phyloP scores from a whole-genome alignment of 2,329 filamentous ascomycete genomes.

The Knufia petricola region DNA sequence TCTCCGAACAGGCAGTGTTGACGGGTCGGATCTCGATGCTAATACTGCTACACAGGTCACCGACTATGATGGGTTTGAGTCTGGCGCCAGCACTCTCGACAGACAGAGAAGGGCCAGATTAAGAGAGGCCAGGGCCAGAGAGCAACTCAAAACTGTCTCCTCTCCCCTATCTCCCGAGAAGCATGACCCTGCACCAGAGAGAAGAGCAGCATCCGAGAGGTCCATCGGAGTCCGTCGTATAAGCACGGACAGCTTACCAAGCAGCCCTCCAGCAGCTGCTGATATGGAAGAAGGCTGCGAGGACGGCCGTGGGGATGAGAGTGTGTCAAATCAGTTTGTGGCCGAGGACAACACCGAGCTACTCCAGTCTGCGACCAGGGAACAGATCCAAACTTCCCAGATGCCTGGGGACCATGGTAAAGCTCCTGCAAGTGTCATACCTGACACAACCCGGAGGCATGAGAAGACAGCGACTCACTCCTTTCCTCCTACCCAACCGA shows the following conservation, averaged over 20 bases:
- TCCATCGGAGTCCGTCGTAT: neutral
- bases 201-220: neutral
- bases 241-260: neutral
- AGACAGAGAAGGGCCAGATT: constrained; percentile 11
- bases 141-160: constrained; percentile 4
- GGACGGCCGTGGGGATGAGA: neutral
- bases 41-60: constrained; percentile 18
- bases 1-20: constrained; percentile 14
- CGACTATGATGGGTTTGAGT: neutral
- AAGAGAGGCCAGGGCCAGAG: constrained; percentile 10
- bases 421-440: neutral
- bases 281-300: neutral
- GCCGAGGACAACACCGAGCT: neutral
- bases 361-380: neutral
- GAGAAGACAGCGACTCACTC: neutral
- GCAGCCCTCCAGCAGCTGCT: neutral
- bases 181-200: neutral
- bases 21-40: constrained; percentile 17
- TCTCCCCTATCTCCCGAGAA: constrained; percentile 24
- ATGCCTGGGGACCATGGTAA: no score
- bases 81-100: neutral
- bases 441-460: neutral
- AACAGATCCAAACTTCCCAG: neutral
- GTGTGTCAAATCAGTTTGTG: neutral
- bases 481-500: neutral